These are phyloP conservation scores for Backusella luteola DNA, from an alignment of 192 early-diverging fungal species.

Conservation along the genomic window DNA sequence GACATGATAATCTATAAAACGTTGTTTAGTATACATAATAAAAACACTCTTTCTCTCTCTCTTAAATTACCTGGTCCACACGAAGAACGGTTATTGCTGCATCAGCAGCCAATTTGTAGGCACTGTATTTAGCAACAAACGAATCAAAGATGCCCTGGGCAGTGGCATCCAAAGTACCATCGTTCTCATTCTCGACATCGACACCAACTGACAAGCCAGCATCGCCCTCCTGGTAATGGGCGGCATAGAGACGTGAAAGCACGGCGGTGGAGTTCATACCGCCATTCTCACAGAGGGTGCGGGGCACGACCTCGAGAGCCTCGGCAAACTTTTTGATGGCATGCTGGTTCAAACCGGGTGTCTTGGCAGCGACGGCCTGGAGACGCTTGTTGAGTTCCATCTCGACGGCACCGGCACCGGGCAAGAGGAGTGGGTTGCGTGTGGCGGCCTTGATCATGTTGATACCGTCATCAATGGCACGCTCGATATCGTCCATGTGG, in stretches of 20 bases:
- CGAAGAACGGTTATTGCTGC: constrained; percentile 91
- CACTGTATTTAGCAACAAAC: constrained; percentile 83
- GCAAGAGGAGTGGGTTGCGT: constrained; percentile 79
- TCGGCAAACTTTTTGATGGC: constrained; percentile 95
- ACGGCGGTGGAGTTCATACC: constrained; percentile 93
- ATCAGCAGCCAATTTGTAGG: constrained; percentile 86
- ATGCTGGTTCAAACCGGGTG: constrained; percentile 94
- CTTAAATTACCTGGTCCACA: constrained; percentile 79
- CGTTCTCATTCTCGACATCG: constrained; percentile 74
- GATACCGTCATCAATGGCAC: constrained; percentile 97
- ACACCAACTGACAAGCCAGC: constrained; percentile 64
- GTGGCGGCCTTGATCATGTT: constrained; percentile 93
- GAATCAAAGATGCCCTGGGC: constrained; percentile 77
- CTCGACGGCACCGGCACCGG: constrained; percentile 93
- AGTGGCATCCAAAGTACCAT: constrained; percentile 76
- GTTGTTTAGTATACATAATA: neutral
- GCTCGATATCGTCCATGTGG: constrained; percentile 94
- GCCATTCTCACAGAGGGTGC: constrained; percentile 92
- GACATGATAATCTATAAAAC: constrained; percentile 88
- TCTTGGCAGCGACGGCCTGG: constrained; percentile 78
- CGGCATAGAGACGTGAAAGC: constrained; percentile 88
- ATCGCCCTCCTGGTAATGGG: constrained; percentile 70
- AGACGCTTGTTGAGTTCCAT: constrained; percentile 89
- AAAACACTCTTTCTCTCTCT: neutral
- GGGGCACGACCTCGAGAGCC: constrained; percentile 91